Conservation (phyloP, 768 basidiomycete species). For the Phlegmacium glaucopus region DNA sequence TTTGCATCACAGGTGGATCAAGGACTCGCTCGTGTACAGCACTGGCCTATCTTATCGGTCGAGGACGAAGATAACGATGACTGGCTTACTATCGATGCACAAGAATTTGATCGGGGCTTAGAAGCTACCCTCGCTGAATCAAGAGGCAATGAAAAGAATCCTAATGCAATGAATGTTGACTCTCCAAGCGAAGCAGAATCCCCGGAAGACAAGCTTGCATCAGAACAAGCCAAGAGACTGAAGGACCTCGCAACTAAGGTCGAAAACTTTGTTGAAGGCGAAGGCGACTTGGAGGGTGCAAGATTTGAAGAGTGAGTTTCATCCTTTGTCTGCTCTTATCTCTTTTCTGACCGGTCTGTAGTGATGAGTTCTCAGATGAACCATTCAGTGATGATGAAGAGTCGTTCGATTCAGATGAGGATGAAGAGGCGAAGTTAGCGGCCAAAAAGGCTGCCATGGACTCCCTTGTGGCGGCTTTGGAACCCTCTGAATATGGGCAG, state of each 20-base stretch:
- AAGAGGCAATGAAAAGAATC: conserved; percentile 12
- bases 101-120: conserved; percentile 74
- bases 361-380: conserved; percentile 70
- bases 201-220: conserved; percentile 49
- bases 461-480: conserved; percentile 75
- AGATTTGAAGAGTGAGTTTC: conserved; percentile 80
- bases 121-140: conserved; percentile 36
- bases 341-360: conserved; percentile 22
- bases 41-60: conserved; percentile 18
- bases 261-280: conserved; percentile 83
- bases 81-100: conserved; percentile 82
- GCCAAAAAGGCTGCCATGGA: conserved; percentile 69
- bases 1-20: conserved; percentile 73
- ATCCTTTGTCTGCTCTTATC: neutral
- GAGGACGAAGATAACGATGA: conserved; percentile 68
- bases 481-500: conserved; percentile 83
- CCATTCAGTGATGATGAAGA: conserved; percentile 51
- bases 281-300: conserved; percentile 89
- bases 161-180: conserved; percentile 51
- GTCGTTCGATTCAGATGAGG: conserved; percentile 33
- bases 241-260: conserved; percentile 82
- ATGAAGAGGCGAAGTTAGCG: conserved; percentile 27
- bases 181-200: conserved; percentile 7
- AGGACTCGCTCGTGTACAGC: conserved; percentile 47
- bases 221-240: conserved; percentile 66